phyloP scores from a whole-genome alignment of 2,329 filamentous ascomycete species.

The Graphilbum sp. region DNA sequence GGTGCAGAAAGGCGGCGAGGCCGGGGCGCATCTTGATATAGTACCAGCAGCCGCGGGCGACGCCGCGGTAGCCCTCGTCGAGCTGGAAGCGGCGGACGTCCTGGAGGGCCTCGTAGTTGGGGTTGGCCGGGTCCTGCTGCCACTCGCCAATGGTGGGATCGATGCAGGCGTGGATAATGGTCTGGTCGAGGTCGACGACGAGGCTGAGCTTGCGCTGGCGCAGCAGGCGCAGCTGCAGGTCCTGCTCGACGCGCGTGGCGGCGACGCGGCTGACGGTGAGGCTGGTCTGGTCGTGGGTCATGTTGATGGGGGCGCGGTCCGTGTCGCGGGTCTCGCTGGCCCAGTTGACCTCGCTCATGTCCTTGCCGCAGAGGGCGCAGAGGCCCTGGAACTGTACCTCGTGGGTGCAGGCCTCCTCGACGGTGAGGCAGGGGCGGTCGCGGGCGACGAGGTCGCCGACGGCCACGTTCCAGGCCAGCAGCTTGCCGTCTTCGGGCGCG shows the following conservation, averaged over 20 bases:
- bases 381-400: slow-evolving; percentile 82
- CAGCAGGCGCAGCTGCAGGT: slow-evolving; percentile 70
- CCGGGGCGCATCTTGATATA: slow-evolving; percentile 96
- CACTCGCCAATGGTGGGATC: slow-evolving; percentile 93
- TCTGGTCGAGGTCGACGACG: slow-evolving; percentile 95
- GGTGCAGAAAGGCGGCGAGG: slow-evolving; percentile 61
- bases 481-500: slow-evolving; percentile 64
- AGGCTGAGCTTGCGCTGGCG: slow-evolving; percentile 72
- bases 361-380: slow-evolving; percentile 83
- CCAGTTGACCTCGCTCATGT: slow-evolving; percentile 86
- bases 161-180: slow-evolving; percentile 94
- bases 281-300: slow-evolving; percentile 80
- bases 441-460: slow-evolving; percentile 47
- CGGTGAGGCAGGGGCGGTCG: slow-evolving; percentile 48
- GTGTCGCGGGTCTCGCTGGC: slow-evolving; percentile 65
- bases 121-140: slow-evolving; percentile 75
- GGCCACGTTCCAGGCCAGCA: slow-evolving; percentile 60
- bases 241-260: slow-evolving; percentile 67
- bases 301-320: slow-evolving; percentile 80
- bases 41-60: slow-evolving; percentile 67
- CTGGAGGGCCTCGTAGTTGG: slow-evolving; percentile 81
- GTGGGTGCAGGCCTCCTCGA: slow-evolving; percentile 84
- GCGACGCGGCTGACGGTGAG: slow-evolving; percentile 73
- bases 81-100: slow-evolving; percentile 82
- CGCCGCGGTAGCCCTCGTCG: slow-evolving; percentile 63